Percentiles rank a stretch among this genome's conserved stretches.
Conservation (phyloP, 441 rosid genomes). For the Gossypium trilobum region DNA sequence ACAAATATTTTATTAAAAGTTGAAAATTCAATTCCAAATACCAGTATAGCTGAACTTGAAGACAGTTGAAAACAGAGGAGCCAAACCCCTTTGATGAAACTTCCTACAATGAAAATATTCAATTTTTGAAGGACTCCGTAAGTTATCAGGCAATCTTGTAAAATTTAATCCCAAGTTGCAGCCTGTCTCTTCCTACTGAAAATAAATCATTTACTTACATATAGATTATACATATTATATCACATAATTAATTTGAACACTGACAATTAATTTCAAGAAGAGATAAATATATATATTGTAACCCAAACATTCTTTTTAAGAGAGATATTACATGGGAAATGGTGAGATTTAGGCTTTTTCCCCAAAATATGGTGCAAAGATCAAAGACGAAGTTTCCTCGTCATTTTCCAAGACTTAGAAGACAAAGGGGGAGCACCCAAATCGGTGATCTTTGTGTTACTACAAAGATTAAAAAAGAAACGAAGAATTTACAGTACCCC, state of each 20-base stretch:
- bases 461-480: constrained; percentile 27
- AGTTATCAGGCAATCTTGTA: not conserved
- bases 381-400: not conserved
- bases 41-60: not conserved
- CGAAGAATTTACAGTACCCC: constrained; percentile 24
- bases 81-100: not conserved
- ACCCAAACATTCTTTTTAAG: constrained; percentile 14
- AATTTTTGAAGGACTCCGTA: not conserved
- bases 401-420: not conserved
- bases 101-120: not conserved
- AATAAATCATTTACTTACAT: not conserved
- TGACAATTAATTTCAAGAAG: not conserved
- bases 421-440: not conserved
- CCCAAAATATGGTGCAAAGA: not conserved
- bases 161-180: not conserved
- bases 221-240: not conserved
- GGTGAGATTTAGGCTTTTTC: not conserved
- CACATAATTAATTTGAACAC: not conserved
- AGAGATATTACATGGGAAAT: constrained; percentile 4
- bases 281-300: not conserved
- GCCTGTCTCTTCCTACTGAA: not conserved
- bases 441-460: constrained; percentile 25
- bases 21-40: not conserved
- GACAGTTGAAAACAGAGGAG: not conserved
- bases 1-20: too few species aligned